Evolutionary conservation across 2,329 filamentous ascomycete genomes (phyloP), one percentile per base, ranked within the genome.

Genomic region (Paecilomyces dactylethromorphus): DNA sequence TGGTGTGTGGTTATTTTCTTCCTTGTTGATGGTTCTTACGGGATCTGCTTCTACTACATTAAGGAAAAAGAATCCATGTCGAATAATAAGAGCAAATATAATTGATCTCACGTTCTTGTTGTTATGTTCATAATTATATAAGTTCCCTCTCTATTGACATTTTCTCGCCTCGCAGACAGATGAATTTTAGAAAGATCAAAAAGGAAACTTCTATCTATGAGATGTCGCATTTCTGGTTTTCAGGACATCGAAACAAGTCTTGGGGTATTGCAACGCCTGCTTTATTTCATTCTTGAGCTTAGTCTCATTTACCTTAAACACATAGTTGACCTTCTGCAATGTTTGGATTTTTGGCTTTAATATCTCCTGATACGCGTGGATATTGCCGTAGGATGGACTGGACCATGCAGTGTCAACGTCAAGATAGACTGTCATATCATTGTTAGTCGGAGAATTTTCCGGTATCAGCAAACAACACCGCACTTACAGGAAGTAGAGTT

Each of bases 381-480:
- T 74, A 57, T 78, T 77, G 1, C 76, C 76, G 58, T 78, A 79
- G 54, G 60, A 72, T 1, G 74, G 72, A 24, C 71, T 75, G 12
- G 68, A 71, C 61, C 75, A 79, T 3, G 72, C 70, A 1, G 69
- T 75, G 58, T 79, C 75, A 2, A 79, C 76, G 63, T 79, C 76
- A 26, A 78, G 50, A 56, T 74, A 78, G n/a, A 78, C 35, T 39
- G n/a, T 29, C 26, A 29, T 29, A 76, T 68, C 29, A 10, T 53
- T 35, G 22, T 2, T 21, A 13, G 53, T 65, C 31, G 62, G 59
- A 31, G 33, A 21, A 18, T 21, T 8, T 2, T 1, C 1, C 13
- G 6, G 31, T 15, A 26, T 3, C 4, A 29, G 24, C 18, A 24
- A 22, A 54, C 26, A 57, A 57, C 59, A 15, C 58, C 67, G 58